phyloP scores from a whole-genome alignment of 352 stramenopile genomes.

The Halophytophthora batemanensis region DNA sequence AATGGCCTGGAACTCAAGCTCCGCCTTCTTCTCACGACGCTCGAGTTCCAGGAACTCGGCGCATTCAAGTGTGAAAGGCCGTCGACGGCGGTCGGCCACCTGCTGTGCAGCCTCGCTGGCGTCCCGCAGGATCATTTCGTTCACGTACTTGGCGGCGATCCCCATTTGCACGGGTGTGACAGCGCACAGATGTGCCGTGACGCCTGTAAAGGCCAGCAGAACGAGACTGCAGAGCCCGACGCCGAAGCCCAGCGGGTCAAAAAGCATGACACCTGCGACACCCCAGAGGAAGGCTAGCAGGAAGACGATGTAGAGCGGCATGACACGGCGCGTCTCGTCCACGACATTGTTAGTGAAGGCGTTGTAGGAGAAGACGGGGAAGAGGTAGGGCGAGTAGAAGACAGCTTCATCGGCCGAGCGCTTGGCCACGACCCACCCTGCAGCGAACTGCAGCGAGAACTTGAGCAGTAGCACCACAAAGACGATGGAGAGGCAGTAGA shows the following conservation, averaged over 20 bases:
- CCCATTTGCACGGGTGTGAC: constrained; percentile 87
- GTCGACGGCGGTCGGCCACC: constrained; percentile 56
- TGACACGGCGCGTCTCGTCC: constrained; percentile 74
- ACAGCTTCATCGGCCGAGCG: constrained; percentile 49
- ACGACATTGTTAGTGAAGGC: constrained; percentile 89
- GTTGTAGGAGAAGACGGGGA: constrained; percentile 91
- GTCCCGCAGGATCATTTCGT: constrained; percentile 86
- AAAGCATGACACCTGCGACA: constrained; percentile 84
- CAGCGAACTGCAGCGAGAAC: constrained; percentile 56
- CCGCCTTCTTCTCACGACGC: constrained; percentile 63
- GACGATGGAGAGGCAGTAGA: constrained; percentile 82
- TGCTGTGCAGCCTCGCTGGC: constrained; percentile 69
- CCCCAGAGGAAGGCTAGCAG: constrained; percentile 84
- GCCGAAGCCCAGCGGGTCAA: constrained; percentile 87
- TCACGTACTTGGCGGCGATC: constrained; percentile 85
- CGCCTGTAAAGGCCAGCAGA: constrained; percentile 68
- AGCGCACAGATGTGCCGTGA: constrained; percentile 76
- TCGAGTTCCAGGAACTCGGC: constrained; percentile 76
- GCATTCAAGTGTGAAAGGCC: constrained; percentile 76
- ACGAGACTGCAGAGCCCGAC: constrained; percentile 86
- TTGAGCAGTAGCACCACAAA: constrained; percentile 84
- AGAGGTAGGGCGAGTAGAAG: constrained; percentile 88
- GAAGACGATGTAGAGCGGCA: constrained; percentile 68
- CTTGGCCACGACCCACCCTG: constrained; percentile 53
- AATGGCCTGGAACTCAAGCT: constrained; percentile 83